Conservation (phyloP, 768 basidiomycete species). For the Saitozyma podzolica region DNA sequence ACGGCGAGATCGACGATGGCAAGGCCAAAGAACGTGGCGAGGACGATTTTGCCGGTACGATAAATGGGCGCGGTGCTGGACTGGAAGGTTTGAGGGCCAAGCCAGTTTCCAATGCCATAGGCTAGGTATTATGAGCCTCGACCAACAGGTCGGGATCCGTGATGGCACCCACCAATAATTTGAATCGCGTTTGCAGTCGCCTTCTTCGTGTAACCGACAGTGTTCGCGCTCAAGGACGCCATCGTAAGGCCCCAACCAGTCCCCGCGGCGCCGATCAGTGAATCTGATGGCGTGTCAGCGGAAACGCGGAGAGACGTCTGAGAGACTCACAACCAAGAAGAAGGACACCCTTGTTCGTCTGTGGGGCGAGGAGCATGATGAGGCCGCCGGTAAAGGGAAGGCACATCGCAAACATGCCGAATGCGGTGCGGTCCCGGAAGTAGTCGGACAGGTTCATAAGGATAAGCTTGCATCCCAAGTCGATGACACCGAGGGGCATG, state of each 20-base stretch:
- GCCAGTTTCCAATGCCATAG: slow-evolving; percentile 17
- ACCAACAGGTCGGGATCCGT: too few relatives aligned
- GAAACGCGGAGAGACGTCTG: not conserved
- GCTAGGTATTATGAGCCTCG: not conserved
- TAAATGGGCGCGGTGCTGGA: slow-evolving; percentile 14
- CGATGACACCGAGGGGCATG: slow-evolving; percentile 18
- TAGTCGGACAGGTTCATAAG: slow-evolving; percentile 30
- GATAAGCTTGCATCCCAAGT: slow-evolving; percentile 16
- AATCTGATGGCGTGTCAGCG: not conserved
- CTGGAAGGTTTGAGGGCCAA: slow-evolving; percentile 20
- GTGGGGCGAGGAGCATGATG: slow-evolving; percentile 27
- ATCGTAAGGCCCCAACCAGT: slow-evolving; percentile 28
- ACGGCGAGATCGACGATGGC: slow-evolving; percentile 16
- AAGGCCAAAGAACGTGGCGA: slow-evolving; percentile 25
- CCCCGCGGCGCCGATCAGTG: slow-evolving; percentile 20
- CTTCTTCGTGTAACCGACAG: slow-evolving; percentile 30
- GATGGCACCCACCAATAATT: slow-evolving; percentile 17
- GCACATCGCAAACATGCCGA: slow-evolving; percentile 22
- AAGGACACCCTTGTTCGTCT: slow-evolving; percentile 19
- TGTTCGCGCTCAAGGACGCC: slow-evolving; percentile 21
- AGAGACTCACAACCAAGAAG: slow-evolving; percentile 20
- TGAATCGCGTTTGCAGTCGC: slow-evolving; percentile 24
- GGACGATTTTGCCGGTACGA: slow-evolving; percentile 15
- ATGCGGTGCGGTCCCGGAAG: slow-evolving; percentile 23
- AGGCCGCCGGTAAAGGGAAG: slow-evolving; percentile 28